A percentile compares a stretch with the other conserved stretches of the same genome.
Evolutionary conservation across 2,329 filamentous ascomycete species (phyloP).

Genomic region (Fusarium miscanthi): DNA sequence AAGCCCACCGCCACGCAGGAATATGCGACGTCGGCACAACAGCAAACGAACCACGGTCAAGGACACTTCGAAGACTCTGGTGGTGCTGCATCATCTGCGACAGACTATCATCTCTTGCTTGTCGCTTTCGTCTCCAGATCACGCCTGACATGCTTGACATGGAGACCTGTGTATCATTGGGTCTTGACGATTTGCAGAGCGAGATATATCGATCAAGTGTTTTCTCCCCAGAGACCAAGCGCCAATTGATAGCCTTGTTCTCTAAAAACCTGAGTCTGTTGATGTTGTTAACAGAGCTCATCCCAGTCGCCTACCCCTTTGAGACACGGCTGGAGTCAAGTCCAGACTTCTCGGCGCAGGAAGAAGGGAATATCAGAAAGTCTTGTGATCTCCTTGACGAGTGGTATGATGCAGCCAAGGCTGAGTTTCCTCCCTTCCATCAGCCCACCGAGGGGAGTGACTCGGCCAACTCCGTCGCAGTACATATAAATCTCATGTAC

Average conservation of each 20-base stretch:
- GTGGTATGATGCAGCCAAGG: background rate
- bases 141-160: background rate
- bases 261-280: background rate
- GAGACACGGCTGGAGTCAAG: background rate
- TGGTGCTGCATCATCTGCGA: constrained; percentile 4
- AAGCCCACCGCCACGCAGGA: background rate
- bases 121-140: background rate
- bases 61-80: background rate
- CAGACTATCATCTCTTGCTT: background rate
- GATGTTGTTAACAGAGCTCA: background rate
- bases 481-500: background rate
- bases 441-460: fast-evolving
- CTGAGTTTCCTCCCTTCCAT: background rate
- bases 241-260: background rate
- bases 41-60: background rate
- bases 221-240: background rate
- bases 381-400: background rate
- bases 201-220: background rate
- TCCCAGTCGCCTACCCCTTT: background rate
- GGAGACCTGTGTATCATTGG: background rate
- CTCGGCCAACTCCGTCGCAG: fast-evolving
- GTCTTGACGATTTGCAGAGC: background rate
- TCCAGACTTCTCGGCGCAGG: background rate
- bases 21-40: background rate
- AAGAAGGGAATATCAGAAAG: background rate